These are phyloP conservation scores for Uronychia binucleata DNA, from an alignment of 73 alveolate genomes.

Conservation along the genomic window DNA sequence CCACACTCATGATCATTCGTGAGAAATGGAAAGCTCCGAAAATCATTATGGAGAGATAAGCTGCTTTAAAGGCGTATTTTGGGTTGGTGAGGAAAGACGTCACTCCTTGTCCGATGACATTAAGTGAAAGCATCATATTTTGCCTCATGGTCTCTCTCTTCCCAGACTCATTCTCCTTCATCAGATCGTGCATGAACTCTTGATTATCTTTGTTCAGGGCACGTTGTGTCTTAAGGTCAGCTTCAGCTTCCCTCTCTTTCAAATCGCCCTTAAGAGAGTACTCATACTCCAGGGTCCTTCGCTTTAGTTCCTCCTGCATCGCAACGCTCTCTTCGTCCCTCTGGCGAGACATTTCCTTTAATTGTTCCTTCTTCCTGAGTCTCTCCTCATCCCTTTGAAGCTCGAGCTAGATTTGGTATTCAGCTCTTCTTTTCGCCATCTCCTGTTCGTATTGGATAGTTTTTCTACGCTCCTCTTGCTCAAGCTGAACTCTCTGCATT, in stretches of 20 bases:
- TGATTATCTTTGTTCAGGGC: constrained; percentile 26
- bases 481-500: constrained; percentile 44
- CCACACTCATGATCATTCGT: constrained; percentile 48
- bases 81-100: constrained; percentile 57
- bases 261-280: constrained; percentile 34
- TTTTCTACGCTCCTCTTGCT: constrained; percentile 69
- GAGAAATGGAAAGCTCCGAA: constrained; percentile 70
- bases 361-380: constrained; percentile 61
- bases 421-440: constrained; percentile 72
- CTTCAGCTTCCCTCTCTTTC: constrained; percentile 16
- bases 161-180: constrained; percentile 51
- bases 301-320: constrained; percentile 55
- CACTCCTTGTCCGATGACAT: constrained; percentile 57
- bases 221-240: constrained; percentile 27
- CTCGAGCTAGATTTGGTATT: constrained; percentile 73
- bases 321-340: constrained; percentile 73
- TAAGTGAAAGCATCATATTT: constrained; percentile 55
- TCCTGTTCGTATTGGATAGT: constrained; percentile 69
- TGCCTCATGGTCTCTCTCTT: constrained; percentile 66
- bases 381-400: constrained; percentile 72
- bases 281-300: constrained; percentile 71
- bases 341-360: constrained; percentile 60
- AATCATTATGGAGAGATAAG: constrained; percentile 43
- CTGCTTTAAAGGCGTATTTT: constrained; percentile 54
- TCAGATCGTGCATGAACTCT: constrained; percentile 50